Evolutionary conservation across 345 rosid species (phyloP), one percentile per base, ranked within the genome.

Genomic region (Nasturtium officinale): DNA sequence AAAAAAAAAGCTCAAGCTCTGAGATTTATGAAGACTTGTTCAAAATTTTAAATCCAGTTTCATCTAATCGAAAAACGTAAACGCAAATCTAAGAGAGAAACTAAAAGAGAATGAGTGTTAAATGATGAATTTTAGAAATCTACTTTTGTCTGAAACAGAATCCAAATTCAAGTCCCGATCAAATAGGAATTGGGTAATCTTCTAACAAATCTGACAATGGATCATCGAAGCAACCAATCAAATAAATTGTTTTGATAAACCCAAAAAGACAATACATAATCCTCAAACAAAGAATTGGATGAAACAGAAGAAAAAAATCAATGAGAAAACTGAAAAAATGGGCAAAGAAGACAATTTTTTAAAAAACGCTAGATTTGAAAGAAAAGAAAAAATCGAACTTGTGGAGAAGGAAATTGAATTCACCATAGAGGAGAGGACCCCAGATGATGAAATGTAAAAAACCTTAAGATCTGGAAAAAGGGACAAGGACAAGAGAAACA

Each of bases 381-480:
- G 3, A 40, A 26, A 26, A 23, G 25, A 61, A 46, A 57, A 18
- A 10, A 56, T 15, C 16, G 50, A 47, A 37, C 77, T 45, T 37
- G 46, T 26, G 30, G 48, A 48, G 48, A 70, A 40, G 74, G 72
- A 37, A 32, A 26, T 23, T 1, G 25, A 79, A 65, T 66, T 85
- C 86, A 86, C 90, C 96, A 93, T 71, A 72, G 58, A 50, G 84
- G 70, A 83, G 40, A 35, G 43, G 43, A 38, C 15, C 85, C 86
- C 88, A 82, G 89, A 82, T 74, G 81, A 85, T 81, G 42, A 84
- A 85, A 73, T 79, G 82, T 38, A 78, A 82, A 69, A 78, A 78
- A 82, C 38, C 78, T 86, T 75, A 93, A 90, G 98, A 93, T 93
- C 97, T 86, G 82, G 82, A 72, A 65, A 81, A 81, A 75, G 78